These are phyloP conservation scores for Xylaria polymorpha DNA, from an alignment of 2,329 filamentous ascomycete species.

Conservation along the genomic window DNA sequence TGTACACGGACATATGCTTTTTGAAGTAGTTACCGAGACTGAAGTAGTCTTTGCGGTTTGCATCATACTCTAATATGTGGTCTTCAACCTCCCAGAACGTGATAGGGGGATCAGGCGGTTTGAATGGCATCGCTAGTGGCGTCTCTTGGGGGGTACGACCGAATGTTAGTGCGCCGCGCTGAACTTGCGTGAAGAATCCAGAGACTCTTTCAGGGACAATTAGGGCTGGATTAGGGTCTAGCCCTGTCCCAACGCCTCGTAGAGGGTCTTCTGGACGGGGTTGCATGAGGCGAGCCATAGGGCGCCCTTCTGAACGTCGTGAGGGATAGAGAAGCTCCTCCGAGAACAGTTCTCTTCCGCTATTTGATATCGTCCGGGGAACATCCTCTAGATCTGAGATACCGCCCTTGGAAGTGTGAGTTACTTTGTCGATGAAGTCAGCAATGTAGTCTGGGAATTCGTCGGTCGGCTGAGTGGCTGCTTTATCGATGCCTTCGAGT, in stretches of 20 bases:
- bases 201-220: conserved; percentile 21
- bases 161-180: conserved; percentile 14
- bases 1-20: conserved; percentile 15
- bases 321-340: conserved; percentile 30
- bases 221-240: conserved; percentile 1
- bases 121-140: neutral
- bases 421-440: conserved; percentile 25
- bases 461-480: conserved; percentile 1
- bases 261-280: conserved; percentile 13
- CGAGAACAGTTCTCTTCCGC: conserved; percentile 25
- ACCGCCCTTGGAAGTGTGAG: neutral
- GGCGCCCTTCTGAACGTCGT: conserved; percentile 30
- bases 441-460: conserved; percentile 23
- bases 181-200: conserved; percentile 19
- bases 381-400: conserved; percentile 27
- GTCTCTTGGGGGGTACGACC: conserved; percentile 6
- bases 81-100: conserved; percentile 34
- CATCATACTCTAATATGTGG: conserved; percentile 3
- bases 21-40: conserved; percentile 2
- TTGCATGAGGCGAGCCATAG: conserved; percentile 17
- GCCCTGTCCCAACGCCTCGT: conserved; percentile 15
- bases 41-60: neutral
- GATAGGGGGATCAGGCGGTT: conserved; percentile 24
- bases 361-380: conserved; percentile 23
- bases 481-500: conserved; percentile 12